Evolutionary conservation across 345 rosid species (phyloP).

Genomic region (Eucalyptus dawsonii): DNA sequence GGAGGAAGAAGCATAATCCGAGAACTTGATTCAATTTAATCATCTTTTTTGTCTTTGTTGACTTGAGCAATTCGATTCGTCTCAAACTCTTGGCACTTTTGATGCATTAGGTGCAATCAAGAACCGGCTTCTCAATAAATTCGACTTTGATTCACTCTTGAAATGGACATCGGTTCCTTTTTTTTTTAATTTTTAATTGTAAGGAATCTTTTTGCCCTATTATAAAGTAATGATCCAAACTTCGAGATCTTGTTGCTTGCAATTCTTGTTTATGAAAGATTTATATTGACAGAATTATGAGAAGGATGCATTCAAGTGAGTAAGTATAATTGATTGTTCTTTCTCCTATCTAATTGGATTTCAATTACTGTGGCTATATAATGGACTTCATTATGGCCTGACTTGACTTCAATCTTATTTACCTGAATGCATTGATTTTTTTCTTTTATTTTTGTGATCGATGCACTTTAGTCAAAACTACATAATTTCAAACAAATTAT

Average conservation of each 20-base stretch:
- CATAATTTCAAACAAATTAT: too few species aligned
- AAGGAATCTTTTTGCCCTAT: neutral
- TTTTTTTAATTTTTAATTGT: accelerated
- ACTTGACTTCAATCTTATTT: neutral
- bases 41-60: neutral
- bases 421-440: too few species aligned
- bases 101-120: neutral
- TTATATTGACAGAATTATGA: neutral
- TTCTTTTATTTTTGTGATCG: too few species aligned
- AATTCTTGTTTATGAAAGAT: accelerated
- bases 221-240: too few species aligned
- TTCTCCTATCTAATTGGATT: too few species aligned
- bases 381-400: accelerated
- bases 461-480: neutral
- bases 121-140: neutral
- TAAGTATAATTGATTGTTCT: neutral
- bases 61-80: neutral
- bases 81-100: neutral
- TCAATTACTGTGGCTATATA: accelerated
- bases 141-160: too few species aligned
- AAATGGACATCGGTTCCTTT: too few species aligned
- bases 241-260: too few species aligned
- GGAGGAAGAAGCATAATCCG: neutral
- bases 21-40: neutral
- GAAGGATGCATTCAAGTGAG: too few species aligned